Conservation (phyloP, 2,329 filamentous ascomycete genomes). For the Pestalotiopsis sp. region DNA sequence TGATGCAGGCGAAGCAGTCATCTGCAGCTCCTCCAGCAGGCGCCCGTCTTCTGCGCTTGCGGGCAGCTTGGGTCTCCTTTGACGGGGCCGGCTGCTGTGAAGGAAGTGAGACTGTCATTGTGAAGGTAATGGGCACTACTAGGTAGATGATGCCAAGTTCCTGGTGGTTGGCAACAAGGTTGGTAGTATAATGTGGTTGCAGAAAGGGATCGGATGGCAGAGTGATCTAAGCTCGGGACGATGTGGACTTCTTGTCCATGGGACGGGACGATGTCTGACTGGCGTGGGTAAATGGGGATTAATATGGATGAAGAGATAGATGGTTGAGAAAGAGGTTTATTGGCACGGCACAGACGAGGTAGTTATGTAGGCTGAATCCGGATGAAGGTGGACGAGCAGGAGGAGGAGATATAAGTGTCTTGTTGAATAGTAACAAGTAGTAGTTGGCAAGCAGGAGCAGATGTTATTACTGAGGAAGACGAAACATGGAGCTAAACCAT, state of each 20-base stretch:
- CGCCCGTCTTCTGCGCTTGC: slow-evolving; percentile 83
- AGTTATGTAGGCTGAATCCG: slow-evolving; percentile 32
- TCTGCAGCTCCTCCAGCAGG: slow-evolving; percentile 87
- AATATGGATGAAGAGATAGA: slow-evolving; percentile 41
- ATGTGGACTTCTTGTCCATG: slow-evolving; percentile 30
- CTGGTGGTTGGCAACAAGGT: slow-evolving; percentile 18
- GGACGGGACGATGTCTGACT: slow-evolving; percentile 36
- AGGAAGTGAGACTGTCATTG: slow-evolving; percentile 53
- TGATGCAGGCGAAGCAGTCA: slow-evolving; percentile 93
- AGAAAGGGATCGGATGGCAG: slow-evolving; percentile 26
- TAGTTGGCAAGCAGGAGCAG: slow-evolving; percentile 10
- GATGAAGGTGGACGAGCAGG: slow-evolving; percentile 17
- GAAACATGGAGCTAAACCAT: slow-evolving; percentile 18
- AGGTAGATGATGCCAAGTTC: slow-evolving; percentile 16
- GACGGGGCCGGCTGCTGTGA: slow-evolving; percentile 47
- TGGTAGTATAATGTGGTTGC: slow-evolving; percentile 17
- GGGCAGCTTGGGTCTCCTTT: slow-evolving; percentile 55
- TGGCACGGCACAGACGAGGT: slow-evolving; percentile 36
- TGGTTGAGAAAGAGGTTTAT: slow-evolving; percentile 35
- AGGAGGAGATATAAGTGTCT: slow-evolving; percentile 33
- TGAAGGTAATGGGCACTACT: slow-evolving; percentile 22
- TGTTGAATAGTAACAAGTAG: not conserved
- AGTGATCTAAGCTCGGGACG: slow-evolving; percentile 26
- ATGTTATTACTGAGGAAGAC: slow-evolving; percentile 23
- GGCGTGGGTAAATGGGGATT: slow-evolving; percentile 44